phyloP scores from a whole-genome alignment of 768 basidiomycete species.

The Hypholoma fasciculare region DNA sequence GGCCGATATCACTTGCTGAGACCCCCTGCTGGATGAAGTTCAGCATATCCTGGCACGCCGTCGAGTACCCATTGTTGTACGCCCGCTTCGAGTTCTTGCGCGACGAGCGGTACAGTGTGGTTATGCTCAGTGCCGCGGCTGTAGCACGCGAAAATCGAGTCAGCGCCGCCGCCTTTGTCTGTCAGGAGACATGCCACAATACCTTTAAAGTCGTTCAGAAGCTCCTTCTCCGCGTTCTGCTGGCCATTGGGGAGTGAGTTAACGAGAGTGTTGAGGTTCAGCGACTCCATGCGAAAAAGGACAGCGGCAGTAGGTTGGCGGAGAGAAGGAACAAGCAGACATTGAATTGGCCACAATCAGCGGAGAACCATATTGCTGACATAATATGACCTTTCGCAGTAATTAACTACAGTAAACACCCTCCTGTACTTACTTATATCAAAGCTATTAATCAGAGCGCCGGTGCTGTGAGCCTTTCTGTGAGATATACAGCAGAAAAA shows the following conservation, averaged over 20 bases:
- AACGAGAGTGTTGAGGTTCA: slow-evolving; percentile 78
- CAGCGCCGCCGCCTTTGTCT: slow-evolving; percentile 1
- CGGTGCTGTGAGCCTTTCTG: too few relatives aligned
- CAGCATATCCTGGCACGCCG: slow-evolving; percentile 79
- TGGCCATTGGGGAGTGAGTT: slow-evolving; percentile 71
- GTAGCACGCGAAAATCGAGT: slow-evolving; percentile 1
- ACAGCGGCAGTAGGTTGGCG: background rate
- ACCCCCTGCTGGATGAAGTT: slow-evolving; percentile 84
- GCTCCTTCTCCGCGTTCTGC: slow-evolving; percentile 80
- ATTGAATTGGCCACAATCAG: background rate
- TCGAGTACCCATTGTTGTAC: slow-evolving; percentile 78
- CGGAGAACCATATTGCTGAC: background rate
- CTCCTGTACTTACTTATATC: too few relatives aligned
- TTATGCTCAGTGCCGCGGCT: slow-evolving; percentile 86
- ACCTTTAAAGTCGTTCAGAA: slow-evolving; percentile 85
- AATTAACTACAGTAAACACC: too few relatives aligned
- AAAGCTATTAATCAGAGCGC: too few relatives aligned
- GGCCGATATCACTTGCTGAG: slow-evolving; percentile 53
- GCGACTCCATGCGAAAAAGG: slow-evolving; percentile 56
- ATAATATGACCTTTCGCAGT: background rate
- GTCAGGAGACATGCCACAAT: slow-evolving; percentile 12
- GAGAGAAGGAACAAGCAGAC: background rate
- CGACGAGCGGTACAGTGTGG: slow-evolving; percentile 82
- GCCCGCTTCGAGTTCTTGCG: slow-evolving; percentile 75
- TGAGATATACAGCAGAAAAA: too few relatives aligned